Percentiles rank a stretch among this genome's conserved stretches.
These are phyloP conservation scores for Skeletonema potamos DNA, from an alignment of 108 stramenopile species.

Conservation along the genomic window DNA sequence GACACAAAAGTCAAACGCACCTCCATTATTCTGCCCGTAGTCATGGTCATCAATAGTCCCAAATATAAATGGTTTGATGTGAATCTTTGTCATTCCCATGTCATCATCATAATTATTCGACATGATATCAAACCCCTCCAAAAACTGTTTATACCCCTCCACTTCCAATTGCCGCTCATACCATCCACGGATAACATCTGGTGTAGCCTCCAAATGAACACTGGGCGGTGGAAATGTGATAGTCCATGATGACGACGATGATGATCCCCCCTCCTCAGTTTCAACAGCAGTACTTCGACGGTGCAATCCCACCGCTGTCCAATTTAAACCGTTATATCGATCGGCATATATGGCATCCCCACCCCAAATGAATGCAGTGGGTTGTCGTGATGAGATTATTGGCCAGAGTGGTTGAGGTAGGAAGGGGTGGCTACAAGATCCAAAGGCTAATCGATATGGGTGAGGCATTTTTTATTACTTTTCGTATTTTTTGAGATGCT, in stretches of 20 bases:
- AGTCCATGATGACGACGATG: conserved; percentile 9
- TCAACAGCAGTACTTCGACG: too few species aligned
- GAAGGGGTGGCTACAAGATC: conserved; percentile 75
- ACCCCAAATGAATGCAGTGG: conserved; percentile 81
- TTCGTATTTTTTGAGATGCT: too few species aligned
- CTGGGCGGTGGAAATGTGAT: conserved; percentile 53
- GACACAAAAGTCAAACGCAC: too few species aligned
- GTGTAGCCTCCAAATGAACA: conserved; percentile 46
- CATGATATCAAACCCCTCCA: conserved; percentile 29
- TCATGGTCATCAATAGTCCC: conserved; percentile 90
- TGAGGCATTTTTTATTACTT: not conserved
- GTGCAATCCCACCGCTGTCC: conserved; percentile 20
- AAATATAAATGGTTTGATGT: conserved; percentile 47
- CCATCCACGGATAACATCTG: conserved; percentile 45
- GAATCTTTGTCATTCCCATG: not conserved
- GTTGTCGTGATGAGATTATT: conserved; percentile 53
- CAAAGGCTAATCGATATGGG: conserved; percentile 60
- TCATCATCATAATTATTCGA: not conserved
- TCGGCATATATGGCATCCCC: conserved; percentile 88
- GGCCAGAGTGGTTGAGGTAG: conserved; percentile 77
- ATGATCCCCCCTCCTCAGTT: not conserved
- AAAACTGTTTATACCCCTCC: conserved; percentile 55
- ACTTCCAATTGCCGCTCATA: conserved; percentile 54
- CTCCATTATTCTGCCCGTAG: conserved; percentile 80
- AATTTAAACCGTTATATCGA: conserved; percentile 15